Evolutionary conservation across 75 land plant species (phyloP).

Genomic region (Pinus tabuliformis): DNA sequence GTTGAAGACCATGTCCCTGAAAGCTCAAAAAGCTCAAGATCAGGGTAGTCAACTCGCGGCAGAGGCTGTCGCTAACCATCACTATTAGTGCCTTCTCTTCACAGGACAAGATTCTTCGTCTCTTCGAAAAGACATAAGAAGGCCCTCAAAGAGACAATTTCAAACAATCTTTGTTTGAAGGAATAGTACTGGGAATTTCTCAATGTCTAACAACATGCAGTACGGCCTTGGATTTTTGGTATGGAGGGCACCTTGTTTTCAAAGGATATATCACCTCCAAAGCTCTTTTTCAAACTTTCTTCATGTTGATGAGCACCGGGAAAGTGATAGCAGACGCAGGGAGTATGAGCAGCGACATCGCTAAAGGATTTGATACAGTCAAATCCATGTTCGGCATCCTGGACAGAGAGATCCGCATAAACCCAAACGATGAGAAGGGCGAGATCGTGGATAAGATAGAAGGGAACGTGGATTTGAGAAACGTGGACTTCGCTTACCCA

Average conservation of each 20-base stretch:
- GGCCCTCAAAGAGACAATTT: conserved; percentile 37
- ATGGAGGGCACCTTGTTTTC: conserved; percentile 60
- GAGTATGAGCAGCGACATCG: conserved; percentile 52
- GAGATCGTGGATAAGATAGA: conserved; percentile 41
- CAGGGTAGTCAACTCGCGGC: conserved; percentile 56
- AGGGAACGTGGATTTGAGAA: conserved; percentile 75
- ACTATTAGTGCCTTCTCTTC: conserved; percentile 65
- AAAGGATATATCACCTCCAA: conserved; percentile 34
- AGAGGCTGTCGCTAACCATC: conserved; percentile 67
- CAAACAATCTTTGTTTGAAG: conserved; percentile 62
- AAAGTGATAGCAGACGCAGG: conserved; percentile 79
- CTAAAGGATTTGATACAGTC: conserved; percentile 43
- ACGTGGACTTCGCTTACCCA: conserved; percentile 82
- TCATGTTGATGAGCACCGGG: conserved; percentile 81
- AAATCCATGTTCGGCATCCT: conserved; percentile 41
- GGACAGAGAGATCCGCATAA: conserved; percentile 28
- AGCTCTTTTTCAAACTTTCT: conserved; percentile 67
- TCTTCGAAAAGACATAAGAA: conserved; percentile 49
- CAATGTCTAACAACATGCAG: conserved; percentile 41
- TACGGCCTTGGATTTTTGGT: conserved; percentile 81
- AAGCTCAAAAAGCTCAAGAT: conserved; percentile 41
- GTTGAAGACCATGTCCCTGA: conserved; percentile 32
- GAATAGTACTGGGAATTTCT: conserved; percentile 55
- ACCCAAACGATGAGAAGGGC: conserved; percentile 22
- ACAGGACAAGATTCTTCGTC: conserved; percentile 32